Base-by-base conservation (phyloP, 768 basidiomycete species). In the Kwoniella sp. region DNA sequence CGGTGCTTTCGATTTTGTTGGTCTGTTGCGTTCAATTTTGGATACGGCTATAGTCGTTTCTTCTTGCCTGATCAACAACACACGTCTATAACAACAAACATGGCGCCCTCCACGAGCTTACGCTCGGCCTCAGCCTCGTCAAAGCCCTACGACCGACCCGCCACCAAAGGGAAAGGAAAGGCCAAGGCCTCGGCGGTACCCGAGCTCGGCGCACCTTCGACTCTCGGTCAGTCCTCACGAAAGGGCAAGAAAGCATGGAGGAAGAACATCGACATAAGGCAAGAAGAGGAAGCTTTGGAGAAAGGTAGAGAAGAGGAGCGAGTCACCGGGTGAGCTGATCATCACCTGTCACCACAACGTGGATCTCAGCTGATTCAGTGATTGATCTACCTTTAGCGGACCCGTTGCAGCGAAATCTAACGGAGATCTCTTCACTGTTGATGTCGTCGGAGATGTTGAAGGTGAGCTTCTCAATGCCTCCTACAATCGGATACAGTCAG, bases 201-300 rank as follows among this genome's bases (percentile, higher is more conserved):
- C 51, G 61, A 65, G n/a, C 45, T 72, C 20, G 82, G 82, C 17
- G 82, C 82, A 17, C 83, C 83, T 17, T 69, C 81, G 25, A 79
- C 81, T 63, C 68, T 74, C 22, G 69, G 73, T 13, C 92, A 94
- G 79, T 80, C 87, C 0, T 90, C 89, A 72, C 83, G 93, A 63
- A 95, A 92, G 79, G 91, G 92, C n/a, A 95, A 95, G 79, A 87
- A 86, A 61, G 87, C 93, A 53, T 95, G 93, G 93, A 82, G 93
- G 77, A 95, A 96, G 83, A 91, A 96, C 80, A 88, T 95, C 58
- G 88, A 95, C 77, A 85, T 95, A 55, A 86, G 86, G 26, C 87
- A 87, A 55, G 87, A 93, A 22, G 92, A 94, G 72, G 82, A 84
- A 53, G 87, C 86, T 1, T 74, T 94, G 68, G 93, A 94, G 79